phyloP scores from a whole-genome alignment of 495 filamentous ascomycete species.

The Aspergillus bridgeri region DNA sequence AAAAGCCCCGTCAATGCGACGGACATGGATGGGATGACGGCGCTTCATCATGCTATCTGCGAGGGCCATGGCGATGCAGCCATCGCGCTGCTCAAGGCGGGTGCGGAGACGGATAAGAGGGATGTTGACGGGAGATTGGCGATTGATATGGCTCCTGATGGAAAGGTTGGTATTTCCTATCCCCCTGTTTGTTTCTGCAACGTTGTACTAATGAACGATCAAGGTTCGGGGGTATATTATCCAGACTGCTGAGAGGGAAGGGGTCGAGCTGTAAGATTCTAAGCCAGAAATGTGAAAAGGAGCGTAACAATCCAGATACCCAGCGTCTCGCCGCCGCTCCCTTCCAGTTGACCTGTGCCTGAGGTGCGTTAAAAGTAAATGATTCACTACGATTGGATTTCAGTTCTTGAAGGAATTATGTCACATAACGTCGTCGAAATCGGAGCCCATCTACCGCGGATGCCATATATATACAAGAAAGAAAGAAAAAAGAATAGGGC shows the following conservation, averaged over 20 bases:
- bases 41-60: conserved; percentile 88
- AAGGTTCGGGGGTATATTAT: conserved; percentile 76
- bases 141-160: conserved; percentile 82
- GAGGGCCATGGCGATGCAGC: conserved; percentile 94
- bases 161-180: conserved; percentile 48
- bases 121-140: conserved; percentile 69
- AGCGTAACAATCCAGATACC: background rate
- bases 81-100: conserved; percentile 73
- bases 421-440: conserved; percentile 17
- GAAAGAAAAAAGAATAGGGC: conserved; percentile 3
- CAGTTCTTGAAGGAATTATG: background rate
- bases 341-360: background rate
- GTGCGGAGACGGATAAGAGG: conserved; percentile 77
- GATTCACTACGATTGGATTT: background rate
- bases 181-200: conserved; percentile 3
- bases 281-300: background rate
- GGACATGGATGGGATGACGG: conserved; percentile 80
- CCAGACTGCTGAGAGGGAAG: conserved; percentile 77
- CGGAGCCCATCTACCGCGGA: background rate
- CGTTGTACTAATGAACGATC: conserved; percentile 3
- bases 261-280: conserved; percentile 57
- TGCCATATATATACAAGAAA: conserved; percentile 7
- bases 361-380: background rate
- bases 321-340: background rate
- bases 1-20: conserved; percentile 81